These are phyloP conservation scores for Taiozyma sp. DNA, from an alignment of 1,139 yeast species.

Conservation along the genomic window DNA sequence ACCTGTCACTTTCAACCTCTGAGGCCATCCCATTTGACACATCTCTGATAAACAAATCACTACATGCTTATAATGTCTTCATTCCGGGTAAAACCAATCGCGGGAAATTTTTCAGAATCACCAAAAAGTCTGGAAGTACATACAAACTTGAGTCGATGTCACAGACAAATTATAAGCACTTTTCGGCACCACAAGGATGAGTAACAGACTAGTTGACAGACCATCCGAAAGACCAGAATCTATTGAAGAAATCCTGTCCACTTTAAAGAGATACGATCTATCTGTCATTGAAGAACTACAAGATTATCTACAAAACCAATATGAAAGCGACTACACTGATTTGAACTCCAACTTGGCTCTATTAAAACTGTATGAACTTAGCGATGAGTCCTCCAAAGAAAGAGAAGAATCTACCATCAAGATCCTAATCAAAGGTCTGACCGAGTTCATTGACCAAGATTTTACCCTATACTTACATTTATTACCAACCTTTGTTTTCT, in stretches of 20 bases:
- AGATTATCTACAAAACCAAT: conserved; percentile 36
- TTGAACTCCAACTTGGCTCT: conserved; percentile 40
- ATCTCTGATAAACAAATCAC: not conserved
- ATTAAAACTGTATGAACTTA: conserved; percentile 34
- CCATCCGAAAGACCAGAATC: conserved; percentile 34
- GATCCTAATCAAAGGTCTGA: conserved; percentile 35
- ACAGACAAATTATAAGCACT: not conserved
- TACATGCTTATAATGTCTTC: not conserved
- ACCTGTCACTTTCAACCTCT: too few relatives aligned
- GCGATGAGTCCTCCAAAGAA: conserved; percentile 31
- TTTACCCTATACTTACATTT: conserved; percentile 39
- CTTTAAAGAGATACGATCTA: conserved; percentile 39
- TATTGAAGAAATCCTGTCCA: conserved; percentile 31
- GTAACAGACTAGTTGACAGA: conserved; percentile 24
- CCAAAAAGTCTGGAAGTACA: not conserved
- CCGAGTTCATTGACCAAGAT: conserved; percentile 36
- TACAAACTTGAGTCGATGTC: not conserved
- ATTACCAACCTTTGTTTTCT: conserved; percentile 35
- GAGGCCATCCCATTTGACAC: not conserved
- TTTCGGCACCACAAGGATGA: conserved; percentile 4
- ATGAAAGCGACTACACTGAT: conserved; percentile 33
- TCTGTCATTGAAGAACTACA: conserved; percentile 38
- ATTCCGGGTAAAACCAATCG: not conserved
- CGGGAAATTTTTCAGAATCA: not conserved
- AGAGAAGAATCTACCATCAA: conserved; percentile 34